phyloP scores from a whole-genome alignment of 2,329 filamentous ascomycete species.

The Didymella pinodella region DNA sequence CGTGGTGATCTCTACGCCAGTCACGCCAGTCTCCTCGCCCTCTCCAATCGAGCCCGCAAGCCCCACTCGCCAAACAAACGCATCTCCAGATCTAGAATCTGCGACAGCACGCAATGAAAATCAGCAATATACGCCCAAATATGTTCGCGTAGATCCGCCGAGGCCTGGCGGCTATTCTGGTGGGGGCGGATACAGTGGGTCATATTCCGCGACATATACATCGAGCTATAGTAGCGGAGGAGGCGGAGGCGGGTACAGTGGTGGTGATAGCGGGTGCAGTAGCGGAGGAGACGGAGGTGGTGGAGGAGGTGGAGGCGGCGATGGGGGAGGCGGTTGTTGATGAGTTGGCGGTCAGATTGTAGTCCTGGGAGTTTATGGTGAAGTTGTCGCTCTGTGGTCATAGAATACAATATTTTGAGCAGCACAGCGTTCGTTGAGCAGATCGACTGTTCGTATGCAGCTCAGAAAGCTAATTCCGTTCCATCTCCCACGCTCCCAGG shows the following conservation, averaged over 20 bases:
- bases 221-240: not conserved
- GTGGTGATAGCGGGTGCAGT: slow-evolving; percentile 7
- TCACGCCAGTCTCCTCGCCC: not conserved
- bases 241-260: slow-evolving; percentile 1
- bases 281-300: slow-evolving; percentile 15
- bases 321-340: not conserved
- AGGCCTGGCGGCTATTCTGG: not conserved
- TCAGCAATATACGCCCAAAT: not conserved
- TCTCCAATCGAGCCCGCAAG: not conserved
- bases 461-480: slow-evolving; percentile 13
- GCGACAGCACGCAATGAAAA: not conserved
- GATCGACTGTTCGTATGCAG: not conserved
- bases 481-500: slow-evolving; percentile 9
- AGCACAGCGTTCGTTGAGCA: not conserved
- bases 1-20: not conserved
- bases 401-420: not conserved
- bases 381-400: not conserved
- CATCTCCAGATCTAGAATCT: not conserved
- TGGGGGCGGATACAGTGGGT: not conserved
- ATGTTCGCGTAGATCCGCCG: slow-evolving; percentile 4
- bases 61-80: not conserved
- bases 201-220: not conserved
- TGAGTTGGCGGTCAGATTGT: not conserved
- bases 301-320: slow-evolving; percentile 4
- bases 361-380: not conserved